Base-by-base conservation (phyloP, 495 filamentous ascomycete species). In the Copromyces sp. region DNA sequence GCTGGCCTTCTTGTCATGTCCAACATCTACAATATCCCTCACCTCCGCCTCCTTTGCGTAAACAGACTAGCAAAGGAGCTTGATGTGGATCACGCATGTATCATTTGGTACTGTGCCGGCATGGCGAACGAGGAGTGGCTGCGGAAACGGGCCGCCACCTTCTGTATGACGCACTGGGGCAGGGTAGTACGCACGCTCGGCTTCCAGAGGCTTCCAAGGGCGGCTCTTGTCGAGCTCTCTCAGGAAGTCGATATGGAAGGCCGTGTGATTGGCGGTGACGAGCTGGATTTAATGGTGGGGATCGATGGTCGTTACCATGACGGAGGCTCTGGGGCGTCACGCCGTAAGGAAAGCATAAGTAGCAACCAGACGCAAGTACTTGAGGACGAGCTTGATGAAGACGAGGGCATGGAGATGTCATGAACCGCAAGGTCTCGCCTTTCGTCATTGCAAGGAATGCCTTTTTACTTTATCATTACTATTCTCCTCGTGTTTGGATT, bases 1-100 rank as follows among this genome's bases (percentile, higher is more conserved):
- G 95, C 96, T 0, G 94, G 95, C n/a, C 87, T 99, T 82, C 87
- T 99, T 2, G 95, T 98, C 69, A 95, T 99, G 93, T 91, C 94
- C 32, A 97, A 98, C 78, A 91, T 98, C 29, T 99, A 99, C 80
- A 94, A 97, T 79, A 94, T 99, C 84, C 94, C 93, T 0, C 91
- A 93, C 72, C 89, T 99, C 3, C 93, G 95, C 14, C 87, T 97
- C 12, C 87, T 98, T 14, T 96, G 94, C 78, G 89, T 98, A 47
- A 92, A 95, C 78, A 87, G 96, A 12, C 87, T 99, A 38, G 91
- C 90, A 69, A 90, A 90, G 59, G 96, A 99, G 75, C 86, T 99
- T 1, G 95, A 98, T 73, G 90, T 98, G 61, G 93, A 97, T 71
- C 93, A 97, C 75, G 95, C 95, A 4, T 97, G 95, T 69, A 90